Percentiles rank a stretch among this genome's conserved stretches.
Evolutionary conservation across 441 rosid genomes (phyloP).

Genomic region (Populus hybrid): DNA sequence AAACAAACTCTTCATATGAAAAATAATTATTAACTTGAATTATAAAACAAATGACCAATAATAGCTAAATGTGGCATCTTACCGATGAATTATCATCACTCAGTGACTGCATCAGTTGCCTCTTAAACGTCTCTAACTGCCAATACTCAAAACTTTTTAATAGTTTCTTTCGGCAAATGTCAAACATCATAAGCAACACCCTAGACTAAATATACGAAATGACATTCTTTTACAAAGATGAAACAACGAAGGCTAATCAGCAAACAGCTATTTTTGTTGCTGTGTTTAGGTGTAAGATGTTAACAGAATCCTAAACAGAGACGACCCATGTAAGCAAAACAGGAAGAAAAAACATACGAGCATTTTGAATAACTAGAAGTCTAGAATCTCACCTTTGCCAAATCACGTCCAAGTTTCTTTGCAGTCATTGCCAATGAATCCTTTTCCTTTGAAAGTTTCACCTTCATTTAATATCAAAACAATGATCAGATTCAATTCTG

Average conservation of each 20-base stretch:
- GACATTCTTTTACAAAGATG: background rate
- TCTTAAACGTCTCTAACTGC: conserved; percentile 86
- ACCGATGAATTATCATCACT: conserved; percentile 70
- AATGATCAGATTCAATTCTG: conserved; percentile 4
- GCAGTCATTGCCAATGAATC: conserved; percentile 63
- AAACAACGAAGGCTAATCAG: background rate
- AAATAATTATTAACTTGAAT: background rate
- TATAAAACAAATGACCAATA: background rate
- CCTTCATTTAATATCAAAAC: conserved; percentile 31
- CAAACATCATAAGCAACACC: no score
- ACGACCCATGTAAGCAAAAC: background rate
- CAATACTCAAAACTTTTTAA: conserved; percentile 5
- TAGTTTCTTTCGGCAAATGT: no score
- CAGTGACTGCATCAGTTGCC: conserved; percentile 86
- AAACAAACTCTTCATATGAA: background rate
- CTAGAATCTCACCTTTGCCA: conserved; percentile 48
- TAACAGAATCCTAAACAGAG: background rate
- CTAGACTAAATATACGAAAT: background rate
- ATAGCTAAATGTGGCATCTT: conserved; percentile 22
- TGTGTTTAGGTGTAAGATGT: background rate
- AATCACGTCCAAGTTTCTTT: conserved; percentile 77
- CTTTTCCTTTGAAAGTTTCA: conserved; percentile 59
- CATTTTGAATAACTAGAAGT: background rate
- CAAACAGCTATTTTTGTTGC: background rate
- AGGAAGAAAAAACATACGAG: background rate